phyloP scores from a whole-genome alignment of 2,329 filamentous ascomycete genomes.

The Colletotrichum camelliae region DNA sequence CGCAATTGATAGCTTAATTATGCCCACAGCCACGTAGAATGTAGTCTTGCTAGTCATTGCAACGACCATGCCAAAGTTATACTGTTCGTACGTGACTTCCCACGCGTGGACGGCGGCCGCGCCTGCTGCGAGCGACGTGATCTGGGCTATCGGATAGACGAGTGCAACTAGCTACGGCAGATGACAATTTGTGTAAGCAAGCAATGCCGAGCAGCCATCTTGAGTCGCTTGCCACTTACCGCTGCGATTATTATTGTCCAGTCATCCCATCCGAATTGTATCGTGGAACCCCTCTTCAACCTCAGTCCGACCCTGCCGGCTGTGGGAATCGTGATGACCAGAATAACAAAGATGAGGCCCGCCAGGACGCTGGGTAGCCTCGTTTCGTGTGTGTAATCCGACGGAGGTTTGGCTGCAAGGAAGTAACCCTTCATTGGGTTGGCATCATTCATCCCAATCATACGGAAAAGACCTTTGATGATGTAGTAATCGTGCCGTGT shows the following conservation, averaged over 20 bases:
- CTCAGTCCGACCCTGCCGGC: constrained; percentile 26
- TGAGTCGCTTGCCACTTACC: constrained; percentile 23
- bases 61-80: constrained; percentile 29
- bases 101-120: constrained; percentile 32
- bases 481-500: constrained; percentile 13
- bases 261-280: constrained; percentile 38
- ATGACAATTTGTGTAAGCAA: background rate
- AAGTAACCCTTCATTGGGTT: constrained; percentile 26
- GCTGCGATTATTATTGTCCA: constrained; percentile 35
- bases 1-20: constrained; percentile 41
- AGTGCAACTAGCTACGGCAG: constrained; percentile 25
- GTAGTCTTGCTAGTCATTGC: constrained; percentile 25
- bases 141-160: constrained; percentile 30
- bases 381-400: constrained; percentile 28
- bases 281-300: constrained; percentile 28
- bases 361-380: constrained; percentile 29
- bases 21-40: constrained; percentile 34
- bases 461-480: constrained; percentile 7
- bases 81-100: constrained; percentile 37
- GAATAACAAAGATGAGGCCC: constrained; percentile 31
- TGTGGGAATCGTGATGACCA: constrained; percentile 32
- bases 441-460: constrained; percentile 17
- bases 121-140: constrained; percentile 28
- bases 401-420: constrained; percentile 20
- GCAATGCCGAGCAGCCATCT: background rate